Base-by-base conservation (phyloP, 202 grass and related monocot species). In the Schoenoplectus tabernaemontani region DNA sequence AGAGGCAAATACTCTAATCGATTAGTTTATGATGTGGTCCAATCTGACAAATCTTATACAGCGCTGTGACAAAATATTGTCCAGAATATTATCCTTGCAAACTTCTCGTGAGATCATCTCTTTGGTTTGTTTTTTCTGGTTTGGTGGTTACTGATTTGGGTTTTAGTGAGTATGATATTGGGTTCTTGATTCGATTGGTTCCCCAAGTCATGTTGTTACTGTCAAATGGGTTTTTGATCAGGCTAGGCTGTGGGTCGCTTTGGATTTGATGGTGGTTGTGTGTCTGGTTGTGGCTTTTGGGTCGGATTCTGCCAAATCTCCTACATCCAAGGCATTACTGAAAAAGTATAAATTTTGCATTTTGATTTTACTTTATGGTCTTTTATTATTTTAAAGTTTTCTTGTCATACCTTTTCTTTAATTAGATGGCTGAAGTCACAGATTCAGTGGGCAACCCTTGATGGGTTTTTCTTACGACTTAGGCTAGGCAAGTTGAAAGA, bases 381-480 rank as follows among this genome's bases (percentile, higher is more conserved):
- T 78, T 64, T 50, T 54, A 32, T 30, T 81, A 79, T 50, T 33
- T 86, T 56, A 36, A 17, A 65, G 60, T 72, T 78, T 83, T 5
- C 30, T 78, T 68, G 65, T 54, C 76, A 28, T n/a, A 53, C 26
- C 17, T 84, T 59, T 39, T 75, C 79, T 23, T 78, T 15, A 48
- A 72, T 72, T 82, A 97, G 95, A 90, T 92, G 86, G 91, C 66
- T 97, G 73, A 82, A 72, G 80, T 90, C 89, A 66, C 84, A 89
- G 17, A 79, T 89, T 66, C 68, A 73, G 70, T 48, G 82, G 42
- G 84, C 82, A 59, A 89, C 84, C 28, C 66, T 97, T 58, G 87
- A 97, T 63, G 95, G 95, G 0, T 92, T 97, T 79, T 97, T 90
- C 79, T 86, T 97, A 80, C 89, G 91, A 83, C 78, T 97, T 41